These are phyloP conservation scores for Pogostemon cablin DNA, from an alignment of 257 asterid genomes.

Conservation along the genomic window DNA sequence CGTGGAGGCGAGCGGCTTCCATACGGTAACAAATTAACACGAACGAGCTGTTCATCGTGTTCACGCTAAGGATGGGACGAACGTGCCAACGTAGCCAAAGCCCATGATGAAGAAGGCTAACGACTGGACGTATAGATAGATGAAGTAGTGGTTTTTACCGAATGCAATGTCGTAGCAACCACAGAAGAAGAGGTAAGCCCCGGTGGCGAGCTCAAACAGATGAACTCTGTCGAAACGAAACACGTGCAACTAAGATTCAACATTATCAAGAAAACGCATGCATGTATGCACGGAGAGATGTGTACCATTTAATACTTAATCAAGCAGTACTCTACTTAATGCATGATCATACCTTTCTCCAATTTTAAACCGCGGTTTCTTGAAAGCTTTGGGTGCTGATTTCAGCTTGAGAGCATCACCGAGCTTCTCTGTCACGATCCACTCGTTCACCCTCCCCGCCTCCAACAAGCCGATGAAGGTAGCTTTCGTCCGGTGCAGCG, in stretches of 20 bases:
- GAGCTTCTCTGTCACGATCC: conserved; percentile 94
- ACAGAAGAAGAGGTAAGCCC: conserved; percentile 70
- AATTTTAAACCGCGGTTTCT: conserved; percentile 56
- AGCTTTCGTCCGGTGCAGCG: conserved; percentile 91
- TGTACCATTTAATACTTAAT: too few species aligned
- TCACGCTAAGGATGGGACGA: conserved; percentile 52
- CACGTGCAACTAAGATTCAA: too few species aligned
- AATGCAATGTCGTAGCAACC: conserved; percentile 72
- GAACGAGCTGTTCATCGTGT: conserved; percentile 2
- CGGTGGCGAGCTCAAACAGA: conserved; percentile 64
- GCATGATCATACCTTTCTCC: conserved; percentile 63
- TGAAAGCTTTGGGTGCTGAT: conserved; percentile 55
- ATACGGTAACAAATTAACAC: not conserved
- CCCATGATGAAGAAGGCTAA: conserved; percentile 74
- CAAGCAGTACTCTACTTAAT: too few species aligned
- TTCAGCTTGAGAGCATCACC: conserved; percentile 77
- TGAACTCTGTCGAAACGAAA: conserved; percentile 50
- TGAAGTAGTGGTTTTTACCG: conserved; percentile 62
- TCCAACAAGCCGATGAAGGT: conserved; percentile 89
- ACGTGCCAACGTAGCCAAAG: conserved; percentile 77
- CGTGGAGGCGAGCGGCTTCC: not conserved
- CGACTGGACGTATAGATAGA: conserved; percentile 71
- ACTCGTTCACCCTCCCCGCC: conserved; percentile 87
- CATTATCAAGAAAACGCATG: too few species aligned
- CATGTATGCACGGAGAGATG: too few species aligned